Base-by-base conservation (phyloP, 2,329 filamentous ascomycete species). In the Teratosphaeria viscida region DNA sequence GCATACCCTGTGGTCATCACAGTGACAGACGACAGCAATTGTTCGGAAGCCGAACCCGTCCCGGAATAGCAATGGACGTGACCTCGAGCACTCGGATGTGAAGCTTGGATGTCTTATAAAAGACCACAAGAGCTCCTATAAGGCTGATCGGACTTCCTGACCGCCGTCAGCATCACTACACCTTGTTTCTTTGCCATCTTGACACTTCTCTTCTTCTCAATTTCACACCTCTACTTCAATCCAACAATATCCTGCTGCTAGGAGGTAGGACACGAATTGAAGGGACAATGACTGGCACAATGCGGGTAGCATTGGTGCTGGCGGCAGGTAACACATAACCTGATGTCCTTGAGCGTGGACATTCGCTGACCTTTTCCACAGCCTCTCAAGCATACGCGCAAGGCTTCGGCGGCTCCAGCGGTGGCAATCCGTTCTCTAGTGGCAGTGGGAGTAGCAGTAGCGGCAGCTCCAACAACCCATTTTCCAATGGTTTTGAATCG, bases 381-480 rank as follows among this genome's bases (percentile, higher is more conserved):
- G 53, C 26, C n/a, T 54, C 53, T 16, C 34, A 32, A 32, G 53
- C 53, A 12, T 54, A 54, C 11, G 53, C 53, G 3, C 53, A 54
- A 34, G 43, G 16, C 19, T 34, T 27, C 12, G 59, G 49, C 56
- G n/a, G 29, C 56, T 49, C 32, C 34, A 39, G 37, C 52, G 53
- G 56, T 37, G 35, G 52, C 34, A 59, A 61, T 52, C 58, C 58
- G 19, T 60, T 29, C 39, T 57, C 32, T 23, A 39, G 39, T 55
- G 23, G 29, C 58, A 54, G 35, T 32, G 26, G 29, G 19, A 49
- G 23, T 19, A 54, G 26, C 19, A 19, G 19, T 19, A 19, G 19
- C 19, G 19, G 19, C 19, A 19, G 19, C 19, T 19, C 19, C 34
- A 23, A 39, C 55, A 29, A 29, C 29, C 53, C 34, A 34, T 47